phyloP scores from a whole-genome alignment of 441 rosid species.

The Corymbia calophylla region DNA sequence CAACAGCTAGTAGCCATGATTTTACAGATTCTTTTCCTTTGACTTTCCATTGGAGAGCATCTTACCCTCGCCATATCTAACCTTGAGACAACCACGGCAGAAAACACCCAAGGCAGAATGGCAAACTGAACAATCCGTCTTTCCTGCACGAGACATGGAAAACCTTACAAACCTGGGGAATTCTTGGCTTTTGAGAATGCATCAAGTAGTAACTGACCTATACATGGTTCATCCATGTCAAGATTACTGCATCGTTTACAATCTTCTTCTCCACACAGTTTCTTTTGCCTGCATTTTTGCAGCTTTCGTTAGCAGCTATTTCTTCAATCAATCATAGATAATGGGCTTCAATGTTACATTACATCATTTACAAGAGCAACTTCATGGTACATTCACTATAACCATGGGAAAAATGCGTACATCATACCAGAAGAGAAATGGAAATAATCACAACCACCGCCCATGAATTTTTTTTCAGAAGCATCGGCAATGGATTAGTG shows the following conservation, averaged over 20 bases:
- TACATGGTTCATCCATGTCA: constrained; percentile 32
- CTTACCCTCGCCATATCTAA: constrained; percentile 44
- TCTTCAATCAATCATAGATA: not conserved
- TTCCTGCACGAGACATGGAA: constrained; percentile 18
- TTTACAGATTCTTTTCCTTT: not conserved
- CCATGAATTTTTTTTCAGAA: not conserved
- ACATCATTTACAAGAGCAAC: not conserved
- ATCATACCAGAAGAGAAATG: not conserved
- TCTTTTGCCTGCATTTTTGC: constrained; percentile 30
- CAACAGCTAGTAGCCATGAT: not conserved
- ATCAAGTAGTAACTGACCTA: constrained; percentile 13
- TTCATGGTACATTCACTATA: not conserved
- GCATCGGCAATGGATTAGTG: not conserved
- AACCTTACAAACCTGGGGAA: not conserved
- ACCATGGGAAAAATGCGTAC: not conserved
- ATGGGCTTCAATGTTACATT: not conserved
- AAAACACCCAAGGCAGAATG: constrained; percentile 29
- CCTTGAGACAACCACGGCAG: constrained; percentile 34
- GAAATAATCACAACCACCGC: not conserved
- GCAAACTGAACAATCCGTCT: constrained; percentile 37
- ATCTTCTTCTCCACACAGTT: constrained; percentile 30
- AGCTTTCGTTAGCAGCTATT: not conserved
- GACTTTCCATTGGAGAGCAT: not conserved
- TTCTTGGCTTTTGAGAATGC: not conserved
- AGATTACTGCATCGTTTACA: constrained; percentile 30